Evolutionary conservation across 805 yeast genomes (phyloP), one percentile per base, ranked within the genome.

Genomic region (Kluyveromyces aestuarii): DNA sequence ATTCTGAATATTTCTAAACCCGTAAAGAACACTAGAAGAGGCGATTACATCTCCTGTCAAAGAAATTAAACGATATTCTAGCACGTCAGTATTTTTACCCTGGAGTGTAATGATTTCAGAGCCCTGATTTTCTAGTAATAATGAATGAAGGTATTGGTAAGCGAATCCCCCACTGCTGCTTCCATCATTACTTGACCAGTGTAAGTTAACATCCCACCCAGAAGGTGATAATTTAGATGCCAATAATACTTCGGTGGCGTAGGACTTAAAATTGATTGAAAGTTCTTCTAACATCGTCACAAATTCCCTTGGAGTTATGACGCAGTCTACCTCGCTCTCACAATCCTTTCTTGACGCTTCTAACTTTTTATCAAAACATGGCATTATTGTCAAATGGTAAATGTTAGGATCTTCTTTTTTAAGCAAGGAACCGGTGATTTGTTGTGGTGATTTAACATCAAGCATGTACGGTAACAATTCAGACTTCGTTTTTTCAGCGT

Each of bases 401-500:
- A 89, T 68, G 2, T 75, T 58, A 0, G 69, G 60, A 1, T 61
- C 55, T 11, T 70, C 60, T 16, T 72, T 64, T 62, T 90, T 90
- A 46, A 91, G 64, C 19, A 90, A 55, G 17, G 80, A 71, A 0
- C 98, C 98, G 0, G 97, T 87, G 46, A 91, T 84, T 62, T 88
- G 97, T 67, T 91, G 98, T 4, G 98, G 95, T 0, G 96, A 87
- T 59, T 87, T 87, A 40, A 86, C 84, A 36, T 75, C 75, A 11
- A 95, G 79, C 50, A 93, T 61, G 50, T 74, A 71, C 0, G 90
- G 84, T 14, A 89, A 67, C 9, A 93, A 70, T 53, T 85, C 81
- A 0, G 96, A 95, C 62, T 91, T 96, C 0, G 98, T 90, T 71
- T 93, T 93, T 56, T 93, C 98, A 0, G 91, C 96, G 60, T 93